A percentile compares a stretch with the other conserved stretches of the same genome.
Evolutionary conservation across 441 rosid species (phyloP).

Genomic region (Cnidoscolus chayamansa): DNA sequence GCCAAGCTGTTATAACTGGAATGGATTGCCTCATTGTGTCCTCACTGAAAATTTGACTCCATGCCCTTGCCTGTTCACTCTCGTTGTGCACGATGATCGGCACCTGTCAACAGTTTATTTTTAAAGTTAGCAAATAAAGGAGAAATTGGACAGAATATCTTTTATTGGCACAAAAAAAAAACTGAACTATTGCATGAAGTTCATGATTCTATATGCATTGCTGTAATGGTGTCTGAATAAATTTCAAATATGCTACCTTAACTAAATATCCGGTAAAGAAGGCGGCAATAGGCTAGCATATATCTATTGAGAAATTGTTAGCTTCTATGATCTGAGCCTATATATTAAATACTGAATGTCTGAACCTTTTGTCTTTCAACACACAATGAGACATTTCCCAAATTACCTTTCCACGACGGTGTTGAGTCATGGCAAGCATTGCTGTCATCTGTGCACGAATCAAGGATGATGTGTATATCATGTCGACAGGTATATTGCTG

Average conservation of each 20-base stretch:
- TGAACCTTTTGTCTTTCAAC: conserved; percentile 3
- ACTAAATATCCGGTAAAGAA: background rate
- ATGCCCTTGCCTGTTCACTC: conserved; percentile 69
- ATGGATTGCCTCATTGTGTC: conserved; percentile 77
- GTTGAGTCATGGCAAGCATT: conserved; percentile 98
- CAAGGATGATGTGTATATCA: conserved; percentile 80
- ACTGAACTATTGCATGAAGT: background rate
- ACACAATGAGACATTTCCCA: background rate
- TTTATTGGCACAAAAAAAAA: background rate
- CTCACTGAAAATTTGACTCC: conserved; percentile 87
- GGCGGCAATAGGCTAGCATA: background rate
- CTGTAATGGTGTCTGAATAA: background rate
- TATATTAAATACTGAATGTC: background rate
- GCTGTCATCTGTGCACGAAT: conserved; percentile 99
- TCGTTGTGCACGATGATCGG: conserved; percentile 74
- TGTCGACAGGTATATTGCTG: conserved; percentile 87
- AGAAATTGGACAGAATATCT: background rate
- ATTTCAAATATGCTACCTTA: background rate
- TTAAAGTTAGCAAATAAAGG: conserved; percentile 17
- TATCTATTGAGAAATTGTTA: background rate
- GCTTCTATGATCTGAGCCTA: background rate
- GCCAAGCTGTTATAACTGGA: conserved; percentile 88
- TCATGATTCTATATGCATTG: background rate
- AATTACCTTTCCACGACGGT: conserved; percentile 79
- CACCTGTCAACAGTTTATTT: conserved; percentile 46